Conservation (phyloP, 176 grass and related monocot genomes). For the Raddia guianensis region DNA sequence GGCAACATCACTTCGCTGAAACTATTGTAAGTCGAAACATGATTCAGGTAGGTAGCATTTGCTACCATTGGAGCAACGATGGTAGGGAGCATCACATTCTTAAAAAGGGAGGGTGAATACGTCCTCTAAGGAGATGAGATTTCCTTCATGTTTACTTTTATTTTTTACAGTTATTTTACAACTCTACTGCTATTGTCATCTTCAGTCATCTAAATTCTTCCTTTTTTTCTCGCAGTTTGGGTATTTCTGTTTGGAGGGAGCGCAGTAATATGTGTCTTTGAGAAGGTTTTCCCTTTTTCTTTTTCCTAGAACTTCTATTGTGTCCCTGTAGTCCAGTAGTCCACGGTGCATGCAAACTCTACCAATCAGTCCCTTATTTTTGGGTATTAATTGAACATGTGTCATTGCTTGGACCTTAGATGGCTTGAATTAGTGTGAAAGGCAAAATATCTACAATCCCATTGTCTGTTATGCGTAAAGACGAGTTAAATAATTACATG, state of each 20-base stretch:
- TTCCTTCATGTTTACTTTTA: slow-evolving; percentile 20
- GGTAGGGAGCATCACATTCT: slow-evolving; percentile 89
- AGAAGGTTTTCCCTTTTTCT: slow-evolving; percentile 63
- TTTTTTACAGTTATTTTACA: slow-evolving; percentile 22
- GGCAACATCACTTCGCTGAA: too few species aligned
- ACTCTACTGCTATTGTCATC: slow-evolving; percentile 15
- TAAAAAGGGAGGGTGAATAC: slow-evolving; percentile 69
- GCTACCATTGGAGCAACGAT: slow-evolving; percentile 98
- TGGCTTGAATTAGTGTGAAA: too few species aligned
- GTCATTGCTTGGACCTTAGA: too few species aligned
- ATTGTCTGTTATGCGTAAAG: too few species aligned
- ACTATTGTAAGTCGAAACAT: too few species aligned
- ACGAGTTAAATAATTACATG: too few species aligned
- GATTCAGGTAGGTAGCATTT: slow-evolving; percentile 84
- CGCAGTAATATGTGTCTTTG: slow-evolving; percentile 94
- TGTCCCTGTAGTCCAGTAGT: too few species aligned
- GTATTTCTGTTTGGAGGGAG: slow-evolving; percentile 99
- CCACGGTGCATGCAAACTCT: too few species aligned
- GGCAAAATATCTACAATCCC: too few species aligned
- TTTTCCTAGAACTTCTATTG: not conserved
- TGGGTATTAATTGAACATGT: too few species aligned
- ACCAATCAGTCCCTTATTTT: too few species aligned
- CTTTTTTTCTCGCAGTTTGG: slow-evolving; percentile 67
- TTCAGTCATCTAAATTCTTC: slow-evolving; percentile 31
- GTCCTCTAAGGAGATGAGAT: slow-evolving; percentile 97